Percentiles rank a stretch among this genome's conserved stretches.
phyloP scores from a whole-genome alignment of 2,329 filamentous ascomycete genomes.

The Aquanectria penicillioides region DNA sequence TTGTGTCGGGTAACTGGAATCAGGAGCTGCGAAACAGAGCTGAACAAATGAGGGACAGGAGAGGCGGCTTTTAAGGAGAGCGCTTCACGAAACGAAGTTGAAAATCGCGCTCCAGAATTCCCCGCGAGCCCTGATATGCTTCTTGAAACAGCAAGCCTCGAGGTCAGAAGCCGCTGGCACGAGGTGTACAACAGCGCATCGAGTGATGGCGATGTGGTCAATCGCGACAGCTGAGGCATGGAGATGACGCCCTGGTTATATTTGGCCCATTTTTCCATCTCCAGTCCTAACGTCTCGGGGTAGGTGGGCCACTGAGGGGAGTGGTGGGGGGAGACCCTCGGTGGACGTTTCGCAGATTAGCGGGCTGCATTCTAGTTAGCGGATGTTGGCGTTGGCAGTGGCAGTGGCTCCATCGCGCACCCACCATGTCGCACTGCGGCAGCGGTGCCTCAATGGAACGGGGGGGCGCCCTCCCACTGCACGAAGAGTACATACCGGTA shows the following conservation, averaged over 20 bases:
- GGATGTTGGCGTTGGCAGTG: neutral
- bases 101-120: too few relatives aligned
- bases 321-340: neutral
- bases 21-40: too few relatives aligned
- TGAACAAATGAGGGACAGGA: too few relatives aligned
- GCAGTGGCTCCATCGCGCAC: neutral
- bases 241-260: constrained; percentile 8
- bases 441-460: too few relatives aligned
- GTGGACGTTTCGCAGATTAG: constrained; percentile 1
- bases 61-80: too few relatives aligned
- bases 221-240: neutral
- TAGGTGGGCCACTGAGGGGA: neutral
- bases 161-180: neutral
- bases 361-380: neutral
- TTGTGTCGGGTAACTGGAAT: too few relatives aligned
- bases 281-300: constrained; percentile 2
- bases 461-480: too few relatives aligned
- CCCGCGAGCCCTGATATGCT: too few relatives aligned
- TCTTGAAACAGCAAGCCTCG: too few relatives aligned
- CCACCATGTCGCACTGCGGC: neutral
- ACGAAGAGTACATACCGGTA: too few relatives aligned
- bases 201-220: neutral
- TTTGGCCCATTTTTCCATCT: neutral
- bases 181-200: neutral
- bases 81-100: too few relatives aligned